These are phyloP conservation scores for Hsuehochloa calcarea DNA, from an alignment of 176 grass and related monocot species.

Conservation along the genomic window DNA sequence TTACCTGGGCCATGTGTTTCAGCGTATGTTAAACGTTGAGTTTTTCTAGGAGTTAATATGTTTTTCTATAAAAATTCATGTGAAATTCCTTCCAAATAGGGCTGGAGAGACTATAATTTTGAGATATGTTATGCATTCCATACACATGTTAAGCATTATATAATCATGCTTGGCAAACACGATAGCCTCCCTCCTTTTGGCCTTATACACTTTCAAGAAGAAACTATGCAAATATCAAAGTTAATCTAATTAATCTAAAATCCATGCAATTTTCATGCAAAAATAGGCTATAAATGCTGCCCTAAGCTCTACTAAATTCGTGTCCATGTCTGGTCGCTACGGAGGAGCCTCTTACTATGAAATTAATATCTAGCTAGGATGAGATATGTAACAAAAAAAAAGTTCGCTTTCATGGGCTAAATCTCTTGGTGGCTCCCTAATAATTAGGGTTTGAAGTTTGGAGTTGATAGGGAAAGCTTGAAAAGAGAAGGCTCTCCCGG, in stretches of 20 bases:
- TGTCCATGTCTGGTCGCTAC: not conserved
- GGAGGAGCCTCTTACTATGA: not conserved
- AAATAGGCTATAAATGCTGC: not conserved
- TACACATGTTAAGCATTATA: too few relatives aligned
- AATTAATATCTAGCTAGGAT: not conserved
- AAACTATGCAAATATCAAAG: not conserved
- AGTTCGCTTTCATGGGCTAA: not conserved
- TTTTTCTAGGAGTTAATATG: too few relatives aligned
- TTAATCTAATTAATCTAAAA: not conserved
- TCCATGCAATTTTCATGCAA: not conserved
- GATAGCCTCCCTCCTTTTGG: not conserved
- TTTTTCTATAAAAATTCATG: too few relatives aligned
- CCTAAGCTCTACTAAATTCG: not conserved
- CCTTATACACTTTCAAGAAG: not conserved
- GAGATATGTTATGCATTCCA: not conserved
- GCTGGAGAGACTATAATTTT: not conserved
- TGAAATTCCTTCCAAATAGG: too few relatives aligned
- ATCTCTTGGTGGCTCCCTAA: not conserved
- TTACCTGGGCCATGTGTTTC: too few relatives aligned
- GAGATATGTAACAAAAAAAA: not conserved
- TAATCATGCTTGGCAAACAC: not conserved
- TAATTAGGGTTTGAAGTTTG: slow-evolving; percentile 24
- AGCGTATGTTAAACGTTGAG: too few relatives aligned
- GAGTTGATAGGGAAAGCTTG: slow-evolving; percentile 1
- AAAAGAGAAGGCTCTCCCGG: not conserved